phyloP scores from a whole-genome alignment of 192 early-diverging fungal genomes.

The Backusella liffmaniae region DNA sequence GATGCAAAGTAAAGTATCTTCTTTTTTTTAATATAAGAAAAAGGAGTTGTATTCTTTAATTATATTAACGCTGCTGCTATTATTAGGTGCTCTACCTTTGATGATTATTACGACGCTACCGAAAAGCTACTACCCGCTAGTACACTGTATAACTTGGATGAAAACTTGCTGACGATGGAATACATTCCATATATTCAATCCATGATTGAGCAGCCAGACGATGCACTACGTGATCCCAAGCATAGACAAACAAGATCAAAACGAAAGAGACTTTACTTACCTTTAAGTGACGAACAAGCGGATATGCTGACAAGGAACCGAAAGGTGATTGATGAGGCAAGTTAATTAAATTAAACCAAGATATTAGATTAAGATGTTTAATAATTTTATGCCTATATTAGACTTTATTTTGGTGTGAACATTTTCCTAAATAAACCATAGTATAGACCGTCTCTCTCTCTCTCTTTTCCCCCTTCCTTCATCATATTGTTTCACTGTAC shows the following conservation, averaged over 20 bases:
- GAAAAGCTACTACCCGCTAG: background rate
- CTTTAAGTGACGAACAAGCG: background rate
- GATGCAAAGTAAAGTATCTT: slow-evolving; percentile 9
- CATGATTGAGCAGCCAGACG: background rate
- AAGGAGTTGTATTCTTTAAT: background rate
- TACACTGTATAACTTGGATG: background rate
- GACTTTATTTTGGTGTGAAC: slow-evolving; percentile 1
- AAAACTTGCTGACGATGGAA: background rate
- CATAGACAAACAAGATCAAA: background rate
- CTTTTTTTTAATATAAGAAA: background rate
- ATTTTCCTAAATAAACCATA: background rate
- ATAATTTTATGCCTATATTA: background rate
- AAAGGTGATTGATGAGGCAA: background rate
- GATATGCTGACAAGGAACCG: background rate
- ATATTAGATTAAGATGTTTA: background rate
- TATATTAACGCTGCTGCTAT: background rate
- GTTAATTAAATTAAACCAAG: background rate
- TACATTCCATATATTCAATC: background rate
- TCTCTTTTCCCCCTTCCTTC: background rate
- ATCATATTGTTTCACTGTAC: background rate
- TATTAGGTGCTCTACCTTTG: background rate
- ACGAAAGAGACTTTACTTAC: background rate
- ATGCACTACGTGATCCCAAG: background rate
- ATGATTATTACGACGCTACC: background rate
- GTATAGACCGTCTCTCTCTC: no score